phyloP scores from a whole-genome alignment of 2,329 filamentous ascomycete genomes.

The Tolypocladium amazonense region DNA sequence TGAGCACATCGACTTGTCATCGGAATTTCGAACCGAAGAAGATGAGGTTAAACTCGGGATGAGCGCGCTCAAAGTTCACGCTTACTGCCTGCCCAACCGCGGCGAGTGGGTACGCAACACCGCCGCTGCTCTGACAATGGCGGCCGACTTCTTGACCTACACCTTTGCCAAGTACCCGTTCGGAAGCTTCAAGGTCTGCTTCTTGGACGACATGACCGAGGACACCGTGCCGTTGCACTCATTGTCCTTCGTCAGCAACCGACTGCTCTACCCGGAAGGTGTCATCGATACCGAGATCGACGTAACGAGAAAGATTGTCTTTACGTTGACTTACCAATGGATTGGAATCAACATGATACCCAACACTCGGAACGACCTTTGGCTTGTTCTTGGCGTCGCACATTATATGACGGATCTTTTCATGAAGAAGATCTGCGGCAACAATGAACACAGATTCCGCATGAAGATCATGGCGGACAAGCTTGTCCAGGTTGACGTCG shows the following conservation, averaged over 20 bases:
- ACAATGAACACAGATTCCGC: constrained; percentile 87
- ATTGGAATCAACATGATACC: constrained; percentile 88
- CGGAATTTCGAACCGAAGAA: constrained; percentile 79
- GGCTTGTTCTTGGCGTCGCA: constrained; percentile 81
- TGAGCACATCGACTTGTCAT: constrained; percentile 76
- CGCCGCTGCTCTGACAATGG: constrained; percentile 71
- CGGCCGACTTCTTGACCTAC: constrained; percentile 84
- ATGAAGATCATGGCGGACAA: constrained; percentile 77
- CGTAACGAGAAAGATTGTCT: constrained; percentile 68
- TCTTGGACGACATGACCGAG: constrained; percentile 76
- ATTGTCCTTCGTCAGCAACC: constrained; percentile 77
- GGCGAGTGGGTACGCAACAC: constrained; percentile 77
- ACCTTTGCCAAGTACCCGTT: constrained; percentile 88
- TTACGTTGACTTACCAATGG: constrained; percentile 85
- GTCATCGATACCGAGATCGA: constrained; percentile 79
- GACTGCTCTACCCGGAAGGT: constrained; percentile 73
- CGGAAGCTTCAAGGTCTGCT: constrained; percentile 83
- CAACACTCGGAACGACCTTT: constrained; percentile 68
- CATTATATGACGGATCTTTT: constrained; percentile 95
- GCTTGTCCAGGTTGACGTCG: constrained; percentile 70
- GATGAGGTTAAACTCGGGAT: constrained; percentile 85
- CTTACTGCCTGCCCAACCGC: constrained; percentile 80
- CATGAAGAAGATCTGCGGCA: constrained; percentile 81
- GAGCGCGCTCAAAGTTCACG: constrained; percentile 80
- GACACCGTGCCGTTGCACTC: constrained; percentile 72